A percentile compares a stretch with the other conserved stretches of the same genome.
phyloP scores from a whole-genome alignment of 257 asterid species.

The Ilex aquifolium region DNA sequence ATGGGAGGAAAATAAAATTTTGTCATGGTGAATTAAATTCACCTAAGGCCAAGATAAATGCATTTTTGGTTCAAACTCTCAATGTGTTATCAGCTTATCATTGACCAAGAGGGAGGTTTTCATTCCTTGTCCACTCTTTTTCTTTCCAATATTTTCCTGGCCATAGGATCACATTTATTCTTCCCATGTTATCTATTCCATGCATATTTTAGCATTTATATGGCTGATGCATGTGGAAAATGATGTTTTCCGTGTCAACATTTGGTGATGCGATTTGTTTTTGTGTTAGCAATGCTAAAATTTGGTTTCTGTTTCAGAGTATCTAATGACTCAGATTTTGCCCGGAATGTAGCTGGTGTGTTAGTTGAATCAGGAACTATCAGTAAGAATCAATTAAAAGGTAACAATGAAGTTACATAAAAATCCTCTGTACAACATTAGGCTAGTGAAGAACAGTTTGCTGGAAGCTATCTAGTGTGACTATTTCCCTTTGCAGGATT shows the following conservation, averaged over 20 bases:
- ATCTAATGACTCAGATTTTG: conserved; percentile 52
- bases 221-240: neutral
- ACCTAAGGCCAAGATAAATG: too few species aligned
- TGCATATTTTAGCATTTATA: neutral
- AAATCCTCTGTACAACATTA: conserved; percentile 6
- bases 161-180: too few species aligned
- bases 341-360: conserved; percentile 73
- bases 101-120: too few species aligned
- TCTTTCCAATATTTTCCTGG: too few species aligned
- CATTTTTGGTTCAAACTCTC: too few species aligned
- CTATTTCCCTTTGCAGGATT: conserved; percentile 50
- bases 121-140: too few species aligned
- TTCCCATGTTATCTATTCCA: neutral
- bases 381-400: conserved; percentile 40
- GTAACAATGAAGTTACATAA: conserved; percentile 25
- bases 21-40: too few species aligned
- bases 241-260: neutral
- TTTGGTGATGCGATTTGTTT: neutral
- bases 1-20: too few species aligned
- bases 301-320: conserved; percentile 43
- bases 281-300: conserved; percentile 9
- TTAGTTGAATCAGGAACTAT: conserved; percentile 71
- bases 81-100: too few species aligned
- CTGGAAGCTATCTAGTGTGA: conserved; percentile 9
- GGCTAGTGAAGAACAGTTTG: conserved; percentile 4